Percentiles rank a stretch among this genome's conserved stretches.
Evolutionary conservation across 164 flowering plant genomes (phyloP).

Genomic region (Kalanchoe fedtschenkoi): DNA sequence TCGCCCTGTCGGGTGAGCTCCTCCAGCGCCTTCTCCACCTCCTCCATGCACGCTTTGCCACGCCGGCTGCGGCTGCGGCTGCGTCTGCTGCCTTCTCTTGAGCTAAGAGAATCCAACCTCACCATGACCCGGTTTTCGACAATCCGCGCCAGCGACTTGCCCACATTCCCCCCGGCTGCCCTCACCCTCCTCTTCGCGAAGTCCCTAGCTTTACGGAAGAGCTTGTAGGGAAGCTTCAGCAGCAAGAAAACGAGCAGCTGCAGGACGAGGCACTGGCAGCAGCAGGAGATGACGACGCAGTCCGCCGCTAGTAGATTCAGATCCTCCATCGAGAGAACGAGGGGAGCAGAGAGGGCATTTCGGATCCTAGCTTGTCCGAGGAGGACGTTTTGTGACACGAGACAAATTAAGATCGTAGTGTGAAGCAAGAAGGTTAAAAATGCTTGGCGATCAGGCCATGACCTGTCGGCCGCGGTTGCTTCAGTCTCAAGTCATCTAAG

Average conservation of each 20-base stretch:
- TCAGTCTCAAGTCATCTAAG: background rate
- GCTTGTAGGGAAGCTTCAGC: conserved; percentile 2
- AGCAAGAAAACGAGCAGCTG: conserved; percentile 6
- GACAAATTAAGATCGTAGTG: background rate
- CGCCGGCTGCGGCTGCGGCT: background rate
- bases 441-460: background rate
- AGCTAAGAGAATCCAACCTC: background rate
- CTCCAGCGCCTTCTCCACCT: conserved; percentile 7
- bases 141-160: background rate
- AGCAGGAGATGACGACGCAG: conserved; percentile 8
- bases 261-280: conserved; percentile 4
- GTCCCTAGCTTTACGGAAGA: background rate
- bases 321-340: background rate
- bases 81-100: background rate
- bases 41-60: conserved; percentile 2
- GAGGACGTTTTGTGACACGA: background rate
- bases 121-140: background rate
- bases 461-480: background rate
- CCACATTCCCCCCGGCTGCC: background rate
- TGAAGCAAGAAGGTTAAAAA: conserved; percentile 1
- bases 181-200: background rate
- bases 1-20: background rate
- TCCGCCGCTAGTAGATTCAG: background rate
- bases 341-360: background rate
- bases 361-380: background rate